phyloP scores from a whole-genome alignment of 768 basidiomycete genomes.

The Termitomyces eurrhizus region DNA sequence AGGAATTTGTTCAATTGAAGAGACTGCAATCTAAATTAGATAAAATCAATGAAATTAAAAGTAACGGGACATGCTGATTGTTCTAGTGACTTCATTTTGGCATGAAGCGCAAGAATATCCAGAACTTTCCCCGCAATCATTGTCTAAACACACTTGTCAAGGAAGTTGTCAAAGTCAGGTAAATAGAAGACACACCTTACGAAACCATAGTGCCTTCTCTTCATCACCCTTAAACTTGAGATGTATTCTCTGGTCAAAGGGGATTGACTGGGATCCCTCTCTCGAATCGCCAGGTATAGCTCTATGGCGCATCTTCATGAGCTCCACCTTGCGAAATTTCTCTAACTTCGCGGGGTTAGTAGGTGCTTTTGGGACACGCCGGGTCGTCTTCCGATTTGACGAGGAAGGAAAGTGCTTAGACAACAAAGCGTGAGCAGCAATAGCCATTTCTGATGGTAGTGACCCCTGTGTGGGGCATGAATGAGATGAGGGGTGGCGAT shows the following conservation, averaged over 20 bases:
- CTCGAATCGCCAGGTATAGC: conserved; percentile 62
- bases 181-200: conserved; percentile 46
- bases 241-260: conserved; percentile 57
- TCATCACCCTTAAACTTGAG: conserved; percentile 38
- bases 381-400: conserved; percentile 18
- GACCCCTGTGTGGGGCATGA: conserved; percentile 34
- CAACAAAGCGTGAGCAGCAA: conserved; percentile 48
- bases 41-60: neutral
- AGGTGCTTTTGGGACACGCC: conserved; percentile 29
- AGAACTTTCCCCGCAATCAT: conserved; percentile 57
- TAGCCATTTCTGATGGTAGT: conserved; percentile 31
- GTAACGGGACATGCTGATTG: conserved; percentile 23
- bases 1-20: conserved; percentile 32
- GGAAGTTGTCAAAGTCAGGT: neutral
- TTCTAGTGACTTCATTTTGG: conserved; percentile 27
- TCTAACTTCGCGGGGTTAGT: conserved; percentile 52
- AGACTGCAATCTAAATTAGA: conserved; percentile 27
- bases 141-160: conserved; percentile 32
- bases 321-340: conserved; percentile 52
- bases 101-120: conserved; percentile 45
- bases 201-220: conserved; percentile 56
- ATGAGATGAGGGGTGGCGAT: conserved; percentile 65
- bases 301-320: conserved; percentile 73
- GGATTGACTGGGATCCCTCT: conserved; percentile 41
- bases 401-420: conserved; percentile 44